Evolutionary conservation across 2,329 filamentous ascomycete species (phyloP), one percentile per base, ranked within the genome.

Genomic region (Cladophialophora immunda): DNA sequence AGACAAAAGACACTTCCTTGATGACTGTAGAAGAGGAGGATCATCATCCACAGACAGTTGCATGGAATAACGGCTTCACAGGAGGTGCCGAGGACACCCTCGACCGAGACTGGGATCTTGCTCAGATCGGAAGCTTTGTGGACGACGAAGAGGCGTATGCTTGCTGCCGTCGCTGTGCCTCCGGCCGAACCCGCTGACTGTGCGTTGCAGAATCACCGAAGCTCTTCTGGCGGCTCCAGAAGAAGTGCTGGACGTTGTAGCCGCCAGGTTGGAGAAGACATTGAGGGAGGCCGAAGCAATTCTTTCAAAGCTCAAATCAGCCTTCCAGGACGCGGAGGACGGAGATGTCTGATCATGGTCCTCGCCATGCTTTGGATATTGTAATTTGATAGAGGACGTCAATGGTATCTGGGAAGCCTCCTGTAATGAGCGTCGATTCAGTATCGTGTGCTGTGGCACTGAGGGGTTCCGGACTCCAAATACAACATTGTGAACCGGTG

Each of bases 121-220:
- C 45, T 9, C 45, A 50, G n/a, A n/a, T 50, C 11, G 45, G 45
- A 11, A 25, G 11, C 22, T 50, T 57, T 22, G 30, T 27, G 27
- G 30, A 57, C 54, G 30, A 27, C 25, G 22, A 56, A n/a, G 54
- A 58, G 32, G 45, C 8, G 45, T 27, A 50, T 50, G 45, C 22
- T 47, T 50, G 45, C 8, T 4, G 2, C 11, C 25, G 19, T 11
- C 45, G 7, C 19, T 13, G 19, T 13, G 11, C 11, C 22, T 50
- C 45, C 25, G 6, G 19, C 19, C 9, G n/a, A 22, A 11, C 11
- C 19, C 45, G 22, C 45, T 50, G 22, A 50, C 3, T 25, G 19
- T 50, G 22, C 17, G 22, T 25, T 25, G 45, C 45, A 50, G 45
- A 15, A 22, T 25, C 22, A 50, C 19, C 45, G 19, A 50, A 25